Conservation (phyloP, 2,329 filamentous ascomycete genomes). For the Bisporella sp. region DNA sequence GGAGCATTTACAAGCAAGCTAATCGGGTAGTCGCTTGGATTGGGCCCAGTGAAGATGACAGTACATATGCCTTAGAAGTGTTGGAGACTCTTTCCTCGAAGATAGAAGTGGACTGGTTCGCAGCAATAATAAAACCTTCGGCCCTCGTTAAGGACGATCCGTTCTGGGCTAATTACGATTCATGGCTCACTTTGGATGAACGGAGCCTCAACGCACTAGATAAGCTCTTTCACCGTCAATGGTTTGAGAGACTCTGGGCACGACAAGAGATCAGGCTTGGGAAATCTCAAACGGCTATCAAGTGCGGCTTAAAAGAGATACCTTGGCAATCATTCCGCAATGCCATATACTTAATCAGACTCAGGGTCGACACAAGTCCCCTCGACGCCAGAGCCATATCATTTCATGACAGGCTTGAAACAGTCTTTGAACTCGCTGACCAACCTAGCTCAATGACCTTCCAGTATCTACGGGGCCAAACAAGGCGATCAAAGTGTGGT, state of each 20-base stretch:
- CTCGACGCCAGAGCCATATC: not conserved
- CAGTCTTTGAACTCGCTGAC: not conserved
- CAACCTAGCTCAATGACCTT: not conserved
- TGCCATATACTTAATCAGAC: not conserved
- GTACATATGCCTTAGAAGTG: no score
- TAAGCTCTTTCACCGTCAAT: not conserved
- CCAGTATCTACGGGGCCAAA: not conserved
- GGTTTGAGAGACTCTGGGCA: slow-evolving; percentile 2
- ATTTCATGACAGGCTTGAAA: not conserved
- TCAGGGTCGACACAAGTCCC: not conserved
- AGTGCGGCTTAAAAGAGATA: not conserved
- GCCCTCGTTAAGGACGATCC: no score
- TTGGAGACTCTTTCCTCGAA: no score
- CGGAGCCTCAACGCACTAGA: no score
- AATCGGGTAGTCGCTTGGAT: no score
- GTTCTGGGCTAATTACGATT: no score
- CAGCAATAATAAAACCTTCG: no score
- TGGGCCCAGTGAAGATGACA: no score
- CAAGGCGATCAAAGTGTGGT: not conserved
- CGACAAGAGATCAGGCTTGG: not conserved
- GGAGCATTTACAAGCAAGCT: no score
- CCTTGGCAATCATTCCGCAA: not conserved
- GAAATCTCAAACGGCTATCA: not conserved
- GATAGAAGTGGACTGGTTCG: no score
- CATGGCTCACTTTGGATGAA: no score